Percentiles rank a stretch among this genome's conserved stretches.
Evolutionary conservation across 2,329 filamentous ascomycete species (phyloP).

Genomic region (Xylariaceae sp.): DNA sequence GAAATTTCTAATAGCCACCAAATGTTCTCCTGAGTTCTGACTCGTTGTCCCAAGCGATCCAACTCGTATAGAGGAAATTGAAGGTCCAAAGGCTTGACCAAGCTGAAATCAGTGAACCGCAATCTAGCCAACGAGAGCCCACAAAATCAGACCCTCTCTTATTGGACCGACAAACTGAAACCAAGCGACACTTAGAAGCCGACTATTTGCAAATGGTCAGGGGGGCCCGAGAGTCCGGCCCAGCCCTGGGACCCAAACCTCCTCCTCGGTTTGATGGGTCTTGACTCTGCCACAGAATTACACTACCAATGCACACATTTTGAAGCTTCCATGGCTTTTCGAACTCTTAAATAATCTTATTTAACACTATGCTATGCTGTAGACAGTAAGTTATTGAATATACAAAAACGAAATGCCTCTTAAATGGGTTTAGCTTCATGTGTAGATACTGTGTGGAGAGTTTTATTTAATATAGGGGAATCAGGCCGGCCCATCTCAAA

Average conservation of each 20-base stretch:
- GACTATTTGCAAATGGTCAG: constrained; percentile 20
- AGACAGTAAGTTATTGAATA: too few relatives aligned
- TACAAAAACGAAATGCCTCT: too few relatives aligned
- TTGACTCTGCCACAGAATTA: neutral
- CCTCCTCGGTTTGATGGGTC: constrained; percentile 6
- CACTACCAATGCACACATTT: too few relatives aligned
- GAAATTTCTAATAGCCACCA: too few relatives aligned
- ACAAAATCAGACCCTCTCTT: constrained; percentile 1
- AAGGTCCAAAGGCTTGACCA: constrained; percentile 3
- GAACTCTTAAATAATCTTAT: too few relatives aligned
- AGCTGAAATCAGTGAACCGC: constrained; percentile 11
- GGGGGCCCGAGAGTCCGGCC: constrained; percentile 3
- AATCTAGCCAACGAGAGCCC: constrained; percentile 11
- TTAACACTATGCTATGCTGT: too few relatives aligned
- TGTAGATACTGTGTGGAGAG: too few relatives aligned
- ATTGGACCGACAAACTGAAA: constrained; percentile 14
- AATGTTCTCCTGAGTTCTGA: too few relatives aligned
- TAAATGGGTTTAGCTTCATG: neutral
- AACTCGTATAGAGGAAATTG: constrained; percentile 30
- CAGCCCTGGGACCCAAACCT: neutral
- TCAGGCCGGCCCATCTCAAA: too few relatives aligned
- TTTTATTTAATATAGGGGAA: too few relatives aligned
- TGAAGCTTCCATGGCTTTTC: too few relatives aligned
- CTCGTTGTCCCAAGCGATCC: too few relatives aligned
- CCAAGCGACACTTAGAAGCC: constrained; percentile 5